Conservation (phyloP, 2,329 filamentous ascomycete species). For the Exophiala sideris region DNA sequence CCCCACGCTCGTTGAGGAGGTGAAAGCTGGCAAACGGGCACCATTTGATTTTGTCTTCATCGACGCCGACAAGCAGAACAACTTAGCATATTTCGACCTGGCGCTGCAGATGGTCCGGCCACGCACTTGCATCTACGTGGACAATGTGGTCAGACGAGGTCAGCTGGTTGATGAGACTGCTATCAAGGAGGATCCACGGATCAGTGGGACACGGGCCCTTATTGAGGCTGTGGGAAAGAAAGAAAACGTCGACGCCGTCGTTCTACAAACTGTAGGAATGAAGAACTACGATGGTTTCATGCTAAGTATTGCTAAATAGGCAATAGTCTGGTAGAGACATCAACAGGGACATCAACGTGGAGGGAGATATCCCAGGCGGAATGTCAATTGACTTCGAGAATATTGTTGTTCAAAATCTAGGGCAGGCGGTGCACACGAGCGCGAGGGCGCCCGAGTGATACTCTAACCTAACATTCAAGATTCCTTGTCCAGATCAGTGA, state of each 20-base stretch:
- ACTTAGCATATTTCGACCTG: constrained; percentile 49
- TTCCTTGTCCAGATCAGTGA: constrained; percentile 22
- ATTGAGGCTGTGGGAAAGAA: constrained; percentile 45
- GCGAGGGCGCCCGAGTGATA: too few relatives aligned
- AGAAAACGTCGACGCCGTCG: constrained; percentile 40
- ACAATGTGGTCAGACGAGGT: constrained; percentile 48
- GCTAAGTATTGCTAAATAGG: constrained; percentile 37
- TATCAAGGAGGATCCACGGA: constrained; percentile 24
- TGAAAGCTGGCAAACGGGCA: constrained; percentile 36
- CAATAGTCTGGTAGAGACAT: background rate
- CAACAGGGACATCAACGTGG: background rate
- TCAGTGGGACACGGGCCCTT: constrained; percentile 33
- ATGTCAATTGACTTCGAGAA: too few relatives aligned
- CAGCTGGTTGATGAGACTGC: constrained; percentile 33
- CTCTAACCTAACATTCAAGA: too few relatives aligned
- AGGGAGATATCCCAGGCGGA: too few relatives aligned
- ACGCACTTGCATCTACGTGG: constrained; percentile 46
- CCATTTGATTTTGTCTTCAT: constrained; percentile 53
- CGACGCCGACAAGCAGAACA: constrained; percentile 52
- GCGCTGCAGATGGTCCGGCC: constrained; percentile 42
- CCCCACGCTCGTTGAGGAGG: constrained; percentile 40
- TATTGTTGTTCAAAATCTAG: too few relatives aligned
- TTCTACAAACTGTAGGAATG: too few relatives aligned
- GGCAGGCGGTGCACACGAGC: too few relatives aligned
- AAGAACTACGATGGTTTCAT: constrained; percentile 49